Percentiles rank a stretch among this genome's conserved stretches.
Conservation (phyloP, 352 stramenopile species). For the Globisporangium iwayamae region DNA sequence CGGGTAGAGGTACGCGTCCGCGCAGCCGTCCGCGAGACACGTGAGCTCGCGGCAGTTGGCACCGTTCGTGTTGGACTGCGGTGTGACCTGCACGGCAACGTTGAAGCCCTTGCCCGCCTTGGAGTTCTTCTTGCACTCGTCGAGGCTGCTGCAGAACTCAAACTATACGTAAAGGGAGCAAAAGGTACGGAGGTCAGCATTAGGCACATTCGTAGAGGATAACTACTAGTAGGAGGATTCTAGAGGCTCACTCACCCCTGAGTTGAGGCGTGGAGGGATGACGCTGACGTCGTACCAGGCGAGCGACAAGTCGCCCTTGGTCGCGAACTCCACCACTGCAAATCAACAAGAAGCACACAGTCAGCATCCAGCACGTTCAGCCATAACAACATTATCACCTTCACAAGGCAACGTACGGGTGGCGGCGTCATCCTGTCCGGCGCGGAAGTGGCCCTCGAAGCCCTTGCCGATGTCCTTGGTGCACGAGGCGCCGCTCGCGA, state of each 20-base stretch:
- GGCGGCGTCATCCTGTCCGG: conserved; percentile 49
- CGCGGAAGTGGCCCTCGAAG: conserved; percentile 68
- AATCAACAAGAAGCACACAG: neutral
- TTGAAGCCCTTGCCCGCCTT: conserved; percentile 62
- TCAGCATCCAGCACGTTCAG: conserved; percentile 1
- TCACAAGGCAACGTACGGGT: conserved; percentile 30
- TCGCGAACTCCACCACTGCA: conserved; percentile 61
- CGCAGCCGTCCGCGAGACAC: conserved; percentile 51
- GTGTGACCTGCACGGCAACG: conserved; percentile 52
- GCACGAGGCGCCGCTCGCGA: conserved; percentile 35
- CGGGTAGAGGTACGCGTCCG: conserved; percentile 67
- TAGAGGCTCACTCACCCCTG: conserved; percentile 16
- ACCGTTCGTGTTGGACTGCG: conserved; percentile 52
- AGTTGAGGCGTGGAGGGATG: conserved; percentile 53
- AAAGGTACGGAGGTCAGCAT: neutral
- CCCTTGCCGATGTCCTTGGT: conserved; percentile 46
- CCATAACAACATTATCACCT: neutral
- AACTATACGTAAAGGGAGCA: conserved; percentile 12
- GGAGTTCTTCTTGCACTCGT: conserved; percentile 65
- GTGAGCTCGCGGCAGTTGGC: conserved; percentile 54
- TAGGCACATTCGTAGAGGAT: neutral
- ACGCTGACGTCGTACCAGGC: conserved; percentile 74
- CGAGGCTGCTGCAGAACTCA: conserved; percentile 58
- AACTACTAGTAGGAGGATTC: neutral
- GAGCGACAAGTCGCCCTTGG: conserved; percentile 46